Evolutionary conservation across 2,329 filamentous ascomycete species (phyloP), one percentile per base, ranked within the genome.

Genomic region (Aspergillus awamori): DNA sequence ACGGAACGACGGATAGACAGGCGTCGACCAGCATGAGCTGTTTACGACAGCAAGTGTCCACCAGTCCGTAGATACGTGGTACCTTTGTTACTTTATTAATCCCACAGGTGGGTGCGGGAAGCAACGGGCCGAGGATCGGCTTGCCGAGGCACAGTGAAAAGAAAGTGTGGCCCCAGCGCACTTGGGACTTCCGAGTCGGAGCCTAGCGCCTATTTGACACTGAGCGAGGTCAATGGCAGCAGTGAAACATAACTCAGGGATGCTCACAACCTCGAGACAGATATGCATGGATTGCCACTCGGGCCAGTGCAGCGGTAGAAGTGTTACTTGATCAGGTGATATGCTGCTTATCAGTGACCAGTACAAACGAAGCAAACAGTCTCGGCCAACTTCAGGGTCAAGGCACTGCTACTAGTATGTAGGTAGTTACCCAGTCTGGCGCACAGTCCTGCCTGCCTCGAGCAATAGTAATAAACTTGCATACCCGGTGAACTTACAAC

Each of bases 101-200:
- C 24, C 41, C 24, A 33, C 28, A 28, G 53, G 53, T 30, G 41
- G 24, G 43, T 20, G 43, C 39, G 53, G 33, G 53, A 45, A 43
- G 24, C 39, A 47, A 30, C 53, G 53, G 53, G 33, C 53, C 53
- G 53, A 56, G 53, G 53, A 45, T 56, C 53, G 53, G 53, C 53
- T 45, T 56, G 53, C 53, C 53, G 53, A 56, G 43, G 53, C 47
- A 33, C 47, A 30, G 28, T 51, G 47, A 17, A 20, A 30, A 30
- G 26, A 49, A 49, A 28, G 47, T 20, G 24, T 30, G 47, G 26
- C 26, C 47, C 47, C 26, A 17, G 47, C 47, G 47, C 26, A 17
- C 13, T 10, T 51, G 24, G 15, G 24, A 28, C 24, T 6, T 20
- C 47, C 15, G 15, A 20, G 28, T 28, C 26, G 13, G 26, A 17